Evolutionary conservation across 2,329 filamentous ascomycete genomes (phyloP).

Genomic region (Xylaria sp.): DNA sequence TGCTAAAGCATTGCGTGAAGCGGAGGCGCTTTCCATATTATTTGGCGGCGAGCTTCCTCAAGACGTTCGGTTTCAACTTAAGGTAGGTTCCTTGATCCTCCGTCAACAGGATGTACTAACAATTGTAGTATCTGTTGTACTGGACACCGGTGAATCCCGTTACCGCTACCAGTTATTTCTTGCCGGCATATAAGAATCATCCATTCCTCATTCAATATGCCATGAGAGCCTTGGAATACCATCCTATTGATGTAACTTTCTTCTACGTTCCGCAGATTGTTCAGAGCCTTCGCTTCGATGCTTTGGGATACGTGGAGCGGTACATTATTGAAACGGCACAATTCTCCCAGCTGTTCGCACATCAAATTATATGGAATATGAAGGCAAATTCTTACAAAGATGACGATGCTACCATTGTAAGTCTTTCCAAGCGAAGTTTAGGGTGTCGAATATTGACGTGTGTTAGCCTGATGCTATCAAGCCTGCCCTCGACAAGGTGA

Average conservation of each 20-base stretch:
- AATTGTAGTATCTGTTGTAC: slow-evolving; percentile 80
- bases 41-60: slow-evolving; percentile 79
- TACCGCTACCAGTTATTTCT: slow-evolving; percentile 91
- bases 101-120: slow-evolving; percentile 44
- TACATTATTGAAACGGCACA: slow-evolving; percentile 98
- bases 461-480: slow-evolving; percentile 86
- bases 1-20: slow-evolving; percentile 81
- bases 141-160: slow-evolving; percentile 95
- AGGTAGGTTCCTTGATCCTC: slow-evolving; percentile 61
- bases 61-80: slow-evolving; percentile 86
- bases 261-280: slow-evolving; percentile 99
- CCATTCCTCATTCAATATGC: slow-evolving; percentile 96
- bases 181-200: slow-evolving; percentile 90
- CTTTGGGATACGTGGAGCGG: slow-evolving; percentile 90
- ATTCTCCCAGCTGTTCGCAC: slow-evolving; percentile 97
- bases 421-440: slow-evolving; percentile 46
- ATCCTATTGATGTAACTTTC: slow-evolving; percentile 96
- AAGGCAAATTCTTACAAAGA: slow-evolving; percentile 99
- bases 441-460: slow-evolving; percentile 40
- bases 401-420: slow-evolving; percentile 85
- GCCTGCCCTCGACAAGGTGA: slow-evolving; percentile 90
- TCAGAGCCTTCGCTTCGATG: slow-evolving; percentile 92
- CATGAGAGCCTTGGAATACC: slow-evolving; percentile 92
- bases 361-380: slow-evolving; percentile 99
- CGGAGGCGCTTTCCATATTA: slow-evolving; percentile 84